Percentiles rank a stretch among this genome's conserved stretches.
These are phyloP conservation scores for Pythium phragmitis DNA, from an alignment of 352 stramenopile genomes.

Conservation along the genomic window DNA sequence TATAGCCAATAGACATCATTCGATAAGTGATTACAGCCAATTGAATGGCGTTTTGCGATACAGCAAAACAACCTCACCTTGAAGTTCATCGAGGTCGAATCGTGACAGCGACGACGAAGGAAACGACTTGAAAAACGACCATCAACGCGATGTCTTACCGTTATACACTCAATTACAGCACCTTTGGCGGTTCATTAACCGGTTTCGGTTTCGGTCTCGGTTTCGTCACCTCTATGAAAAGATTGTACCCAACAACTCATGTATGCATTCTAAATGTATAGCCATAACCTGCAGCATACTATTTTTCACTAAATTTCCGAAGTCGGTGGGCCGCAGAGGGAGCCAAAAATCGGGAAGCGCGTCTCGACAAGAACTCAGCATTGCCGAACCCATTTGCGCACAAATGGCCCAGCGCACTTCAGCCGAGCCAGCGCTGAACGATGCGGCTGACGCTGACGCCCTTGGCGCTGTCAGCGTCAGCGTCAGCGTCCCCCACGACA, in stretches of 20 bases:
- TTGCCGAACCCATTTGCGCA: conserved; percentile 13
- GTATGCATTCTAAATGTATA: not conserved
- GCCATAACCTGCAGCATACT: conserved; percentile 18
- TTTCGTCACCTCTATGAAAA: not conserved
- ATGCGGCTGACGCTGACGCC: not conserved
- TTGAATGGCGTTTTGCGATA: not conserved
- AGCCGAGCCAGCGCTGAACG: not conserved
- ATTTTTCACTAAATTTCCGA: conserved; percentile 30
- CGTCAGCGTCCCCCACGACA: not conserved
- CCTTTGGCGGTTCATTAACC: not conserved
- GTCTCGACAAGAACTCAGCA: not conserved
- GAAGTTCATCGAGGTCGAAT: conserved; percentile 51
- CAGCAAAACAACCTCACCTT: conserved; percentile 33
- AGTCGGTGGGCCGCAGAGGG: not conserved
- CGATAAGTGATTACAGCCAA: conserved; percentile 12
- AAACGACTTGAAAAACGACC: conserved; percentile 38
- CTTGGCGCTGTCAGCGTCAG: not conserved
- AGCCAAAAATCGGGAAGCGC: conserved; percentile 24
- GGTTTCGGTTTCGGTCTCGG: not conserved
- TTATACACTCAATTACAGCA: not conserved
- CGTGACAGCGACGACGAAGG: conserved; percentile 59
- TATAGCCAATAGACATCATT: conserved; percentile 10
- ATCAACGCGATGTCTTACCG: conserved; percentile 8
- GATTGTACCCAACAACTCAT: not conserved
- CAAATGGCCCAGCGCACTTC: conserved; percentile 6